Evolutionary conservation across 345 rosid species (phyloP).

Genomic region (Citrus trifoliata): DNA sequence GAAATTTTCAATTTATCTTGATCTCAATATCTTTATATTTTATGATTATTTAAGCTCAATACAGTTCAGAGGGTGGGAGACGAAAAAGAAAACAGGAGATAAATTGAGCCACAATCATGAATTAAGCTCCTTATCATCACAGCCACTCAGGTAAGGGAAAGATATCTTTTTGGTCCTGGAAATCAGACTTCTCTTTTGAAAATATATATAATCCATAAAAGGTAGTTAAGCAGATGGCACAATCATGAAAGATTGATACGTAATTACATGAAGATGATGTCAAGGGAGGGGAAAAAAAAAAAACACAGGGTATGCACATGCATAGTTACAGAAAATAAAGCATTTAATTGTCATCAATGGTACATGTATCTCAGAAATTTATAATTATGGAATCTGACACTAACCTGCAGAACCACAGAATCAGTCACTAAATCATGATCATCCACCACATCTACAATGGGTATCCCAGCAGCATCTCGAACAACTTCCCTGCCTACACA

Average conservation of each 20-base stretch:
- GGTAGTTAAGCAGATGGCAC: not conserved
- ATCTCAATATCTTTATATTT: not conserved
- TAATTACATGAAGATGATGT: not conserved
- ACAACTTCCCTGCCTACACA: constrained; percentile 72
- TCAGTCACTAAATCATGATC: constrained; percentile 61
- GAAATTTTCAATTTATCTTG: not conserved
- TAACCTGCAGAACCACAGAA: constrained; percentile 62
- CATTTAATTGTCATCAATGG: not conserved
- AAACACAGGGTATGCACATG: not conserved
- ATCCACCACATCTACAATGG: constrained; percentile 71
- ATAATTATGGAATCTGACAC: not conserved
- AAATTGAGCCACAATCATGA: not conserved
- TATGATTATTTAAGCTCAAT: not conserved
- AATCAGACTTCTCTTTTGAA: not conserved
- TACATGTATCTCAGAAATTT: not conserved
- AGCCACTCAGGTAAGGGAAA: not conserved
- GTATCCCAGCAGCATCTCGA: constrained; percentile 61
- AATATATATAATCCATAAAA: not conserved
- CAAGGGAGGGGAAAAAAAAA: not conserved
- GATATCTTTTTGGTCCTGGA: not conserved
- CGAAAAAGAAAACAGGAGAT: not conserved
- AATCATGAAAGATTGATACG: not conserved
- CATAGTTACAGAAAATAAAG: not conserved
- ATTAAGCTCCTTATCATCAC: not conserved
- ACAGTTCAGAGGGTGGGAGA: not conserved